Base-by-base conservation (phyloP, 306 rosid genomes). In the Cicer arietinum region DNA sequence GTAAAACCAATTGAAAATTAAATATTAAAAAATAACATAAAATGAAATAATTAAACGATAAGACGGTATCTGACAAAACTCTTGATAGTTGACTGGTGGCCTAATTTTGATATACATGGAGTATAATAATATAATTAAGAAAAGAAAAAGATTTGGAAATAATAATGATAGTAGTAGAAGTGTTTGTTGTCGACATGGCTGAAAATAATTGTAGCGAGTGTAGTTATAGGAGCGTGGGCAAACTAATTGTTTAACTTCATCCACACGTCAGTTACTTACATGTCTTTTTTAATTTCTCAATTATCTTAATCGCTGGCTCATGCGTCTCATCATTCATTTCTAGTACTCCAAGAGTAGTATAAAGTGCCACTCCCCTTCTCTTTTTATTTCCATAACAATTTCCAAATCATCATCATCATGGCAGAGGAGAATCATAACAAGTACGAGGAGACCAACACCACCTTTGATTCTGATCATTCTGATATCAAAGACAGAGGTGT, bases 401-500 rank as follows among this genome's bases (percentile, higher is more conserved):
- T 20, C 22, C 22, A 20, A 1, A 25, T 25, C 30, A 25, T 25
- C 30, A 25, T 25, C 50, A 61, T 42, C 48, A 93, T 93, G 98
- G 96, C 98, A 2, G 97, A 91, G 20, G 89, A 84, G 63, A 73
- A 63, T 72, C 83, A 80, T 70, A 85, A 61, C 81, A 90, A 89
- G 78, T 64, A 71, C 16, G 85, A 80, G 41, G 89, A 79, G 66
- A 68, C 75, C 66, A 65, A 77, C 40, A 68, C 57, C 25, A 83
- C 52, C 66, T 30, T 30, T 30, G 79, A 77, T 46, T 5, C 74
- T 0, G 80, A 66, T 0, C 88, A 30, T 3, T 3, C 67, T 0
- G 96, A 91, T 87, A 64, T 56, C 61, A 57, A 82, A 66, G 97
- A 91, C 73, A 93, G 97, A 0, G 98, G 98, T 53, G 5, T 87